phyloP scores from a whole-genome alignment of 2,329 filamentous ascomycete genomes.

The Venturia asperata region DNA sequence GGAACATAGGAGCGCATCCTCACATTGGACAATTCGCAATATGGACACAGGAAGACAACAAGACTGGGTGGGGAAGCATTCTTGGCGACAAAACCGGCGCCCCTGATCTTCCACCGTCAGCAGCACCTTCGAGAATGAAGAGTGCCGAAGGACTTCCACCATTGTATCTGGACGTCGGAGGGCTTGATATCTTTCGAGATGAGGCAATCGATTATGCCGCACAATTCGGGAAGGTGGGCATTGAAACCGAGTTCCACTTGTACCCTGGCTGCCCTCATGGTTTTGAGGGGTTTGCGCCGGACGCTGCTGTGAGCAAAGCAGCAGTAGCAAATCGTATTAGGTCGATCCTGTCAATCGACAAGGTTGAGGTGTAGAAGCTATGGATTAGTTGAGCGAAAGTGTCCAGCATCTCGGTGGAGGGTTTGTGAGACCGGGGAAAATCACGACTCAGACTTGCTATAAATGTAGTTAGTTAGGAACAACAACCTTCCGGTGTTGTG shows the following conservation, averaged over 20 bases:
- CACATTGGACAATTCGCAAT: constrained; percentile 31
- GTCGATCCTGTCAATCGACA: constrained; percentile 15
- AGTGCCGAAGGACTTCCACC: constrained; percentile 37
- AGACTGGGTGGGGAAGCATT: constrained; percentile 38
- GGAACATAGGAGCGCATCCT: constrained; percentile 29
- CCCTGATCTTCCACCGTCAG: constrained; percentile 31
- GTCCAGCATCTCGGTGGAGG: not conserved
- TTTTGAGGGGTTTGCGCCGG: constrained; percentile 11
- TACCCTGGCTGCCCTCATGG: constrained; percentile 17
- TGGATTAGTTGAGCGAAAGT: not conserved
- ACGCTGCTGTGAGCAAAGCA: constrained; percentile 3
- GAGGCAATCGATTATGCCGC: constrained; percentile 36
- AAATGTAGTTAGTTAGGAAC: not conserved
- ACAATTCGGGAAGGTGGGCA: constrained; percentile 13
- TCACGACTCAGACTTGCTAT: not conserved
- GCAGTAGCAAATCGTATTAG: constrained; percentile 12
- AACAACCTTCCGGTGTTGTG: not conserved
- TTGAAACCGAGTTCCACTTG: constrained; percentile 13
- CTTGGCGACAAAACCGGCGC: constrained; percentile 33
- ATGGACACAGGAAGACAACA: constrained; percentile 36
- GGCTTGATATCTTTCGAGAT: constrained; percentile 40
- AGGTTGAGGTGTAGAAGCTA: not conserved
- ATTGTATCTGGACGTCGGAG: constrained; percentile 40
- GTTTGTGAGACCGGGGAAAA: not conserved
- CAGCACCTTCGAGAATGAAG: constrained; percentile 33